These are phyloP conservation scores for Monosporozyma unispora DNA, from an alignment of 805 yeast species.

Conservation along the genomic window DNA sequence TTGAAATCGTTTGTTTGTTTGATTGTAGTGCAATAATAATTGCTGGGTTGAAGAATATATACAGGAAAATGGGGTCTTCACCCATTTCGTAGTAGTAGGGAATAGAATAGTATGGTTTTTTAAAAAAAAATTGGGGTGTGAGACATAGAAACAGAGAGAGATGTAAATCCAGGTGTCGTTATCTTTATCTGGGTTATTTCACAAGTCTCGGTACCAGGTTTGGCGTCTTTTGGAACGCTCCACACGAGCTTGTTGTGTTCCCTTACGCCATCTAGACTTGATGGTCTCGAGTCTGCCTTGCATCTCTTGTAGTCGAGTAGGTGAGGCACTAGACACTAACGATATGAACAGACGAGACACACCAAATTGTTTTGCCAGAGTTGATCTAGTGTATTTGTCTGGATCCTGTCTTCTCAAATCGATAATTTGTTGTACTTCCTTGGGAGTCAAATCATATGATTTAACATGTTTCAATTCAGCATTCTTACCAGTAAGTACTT, in stretches of 20 bases:
- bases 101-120: neutral
- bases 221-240: conserved; percentile 52
- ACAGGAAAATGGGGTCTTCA: neutral
- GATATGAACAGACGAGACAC: conserved; percentile 47
- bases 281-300: conserved; percentile 36
- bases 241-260: conserved; percentile 39
- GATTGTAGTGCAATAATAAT: neutral
- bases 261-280: conserved; percentile 41
- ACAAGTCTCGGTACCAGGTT: conserved; percentile 49
- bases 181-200: conserved; percentile 1
- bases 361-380: conserved; percentile 50
- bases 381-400: conserved; percentile 49
- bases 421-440: conserved; percentile 48
- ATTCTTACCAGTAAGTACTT: conserved; percentile 25
- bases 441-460: conserved; percentile 47
- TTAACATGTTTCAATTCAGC: conserved; percentile 17
- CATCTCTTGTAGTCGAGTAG: conserved; percentile 38
- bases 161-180: neutral
- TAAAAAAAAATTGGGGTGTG: neutral
- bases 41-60: neutral
- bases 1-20: neutral
- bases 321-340: conserved; percentile 39
- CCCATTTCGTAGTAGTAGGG: neutral
- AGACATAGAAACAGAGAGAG: neutral
- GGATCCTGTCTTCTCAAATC: conserved; percentile 51